Percentiles rank a stretch among this genome's conserved stretches.
These are phyloP conservation scores for Halophytophthora batemanensis DNA, from an alignment of 352 stramenopile species.

Conservation along the genomic window DNA sequence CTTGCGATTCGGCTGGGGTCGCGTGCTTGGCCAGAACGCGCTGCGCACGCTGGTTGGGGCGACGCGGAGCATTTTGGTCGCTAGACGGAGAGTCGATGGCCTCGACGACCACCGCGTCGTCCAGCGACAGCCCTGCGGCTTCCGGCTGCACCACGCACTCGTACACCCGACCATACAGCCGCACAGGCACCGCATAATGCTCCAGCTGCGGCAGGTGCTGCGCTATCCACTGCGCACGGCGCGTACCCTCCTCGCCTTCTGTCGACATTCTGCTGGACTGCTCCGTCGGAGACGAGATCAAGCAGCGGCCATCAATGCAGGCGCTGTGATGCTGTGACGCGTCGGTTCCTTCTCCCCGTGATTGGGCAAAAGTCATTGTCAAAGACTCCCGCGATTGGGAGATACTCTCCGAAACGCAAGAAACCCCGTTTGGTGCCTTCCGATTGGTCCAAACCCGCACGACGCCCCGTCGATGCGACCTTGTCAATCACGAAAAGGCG, in stretches of 20 bases:
- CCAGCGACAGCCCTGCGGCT: constrained; percentile 16
- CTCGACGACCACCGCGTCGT: constrained; percentile 16
- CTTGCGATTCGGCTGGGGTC: constrained; percentile 11
- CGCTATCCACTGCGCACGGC: constrained; percentile 27
- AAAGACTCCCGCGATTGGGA: no score
- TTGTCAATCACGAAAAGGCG: no score
- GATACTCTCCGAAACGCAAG: no score
- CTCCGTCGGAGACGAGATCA: not conserved
- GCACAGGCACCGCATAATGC: constrained; percentile 34
- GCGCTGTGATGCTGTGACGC: no score
- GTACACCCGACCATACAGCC: constrained; percentile 32
- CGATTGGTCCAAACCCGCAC: constrained; percentile 27
- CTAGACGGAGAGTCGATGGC: not conserved
- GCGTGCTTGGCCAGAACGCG: constrained; percentile 19
- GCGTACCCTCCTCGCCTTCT: constrained; percentile 5
- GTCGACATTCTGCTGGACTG: not conserved
- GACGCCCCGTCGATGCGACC: no score
- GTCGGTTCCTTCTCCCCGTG: no score
- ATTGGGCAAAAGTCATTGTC: no score
- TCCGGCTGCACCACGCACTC: constrained; percentile 27
- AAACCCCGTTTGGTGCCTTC: no score
- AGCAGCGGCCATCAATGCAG: no score
- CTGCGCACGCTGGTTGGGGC: constrained; percentile 16
- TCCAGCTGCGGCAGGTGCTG: constrained; percentile 38
- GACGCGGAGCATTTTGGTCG: not conserved